Evolutionary conservation across 352 stramenopile species (phyloP), one percentile per base, ranked within the genome.

Genomic region (Thraustotheca clavata): DNA sequence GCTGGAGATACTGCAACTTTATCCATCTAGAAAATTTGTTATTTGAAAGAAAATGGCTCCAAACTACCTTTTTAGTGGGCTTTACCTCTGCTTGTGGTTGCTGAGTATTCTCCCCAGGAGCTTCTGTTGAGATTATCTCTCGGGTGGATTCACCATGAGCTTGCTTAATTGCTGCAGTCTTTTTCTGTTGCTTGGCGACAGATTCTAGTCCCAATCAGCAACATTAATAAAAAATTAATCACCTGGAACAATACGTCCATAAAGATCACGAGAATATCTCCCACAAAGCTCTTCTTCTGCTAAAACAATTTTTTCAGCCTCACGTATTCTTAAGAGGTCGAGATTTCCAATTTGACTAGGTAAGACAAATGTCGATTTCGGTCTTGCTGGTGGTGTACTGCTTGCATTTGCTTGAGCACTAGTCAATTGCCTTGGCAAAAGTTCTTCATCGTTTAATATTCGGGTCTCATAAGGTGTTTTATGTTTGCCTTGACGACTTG

Each of bases 391-490:
- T 8, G 73, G 34, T 9, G 73, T 67, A n/a, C 34, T 22, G 5
- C 5, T 14, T n/a, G 60, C 34, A 8, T 33, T 36, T 20, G 6
- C 49, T 8, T 67, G 32, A 8, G 60, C 9, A 32, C 29, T 29
- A 12, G 54, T 27, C 35, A 47, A 41, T n/a, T 55, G 9, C 39
- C 76, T 18, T 0, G 79, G 74, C 3, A 95, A 54, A 1, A 92
- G 73, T 32, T 89, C 83, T 57, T 94, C 77, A 59, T 95, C 86
- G 29, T 95, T 96, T 31, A 96, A 16, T 5, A 96, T 69, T 0
- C 85, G 79, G 1, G 83, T 96, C 34, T 89, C 77, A 69, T 95
- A 96, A 29, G 80, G 76, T 32, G 87, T 79, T 68, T 92, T 93
- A 1, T 72, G 39, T 22, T 40, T 57, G 16, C 32, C 14, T 18